Conservation (phyloP, 2,329 filamentous ascomycete species). For the Monosporascus ibericus region DNA sequence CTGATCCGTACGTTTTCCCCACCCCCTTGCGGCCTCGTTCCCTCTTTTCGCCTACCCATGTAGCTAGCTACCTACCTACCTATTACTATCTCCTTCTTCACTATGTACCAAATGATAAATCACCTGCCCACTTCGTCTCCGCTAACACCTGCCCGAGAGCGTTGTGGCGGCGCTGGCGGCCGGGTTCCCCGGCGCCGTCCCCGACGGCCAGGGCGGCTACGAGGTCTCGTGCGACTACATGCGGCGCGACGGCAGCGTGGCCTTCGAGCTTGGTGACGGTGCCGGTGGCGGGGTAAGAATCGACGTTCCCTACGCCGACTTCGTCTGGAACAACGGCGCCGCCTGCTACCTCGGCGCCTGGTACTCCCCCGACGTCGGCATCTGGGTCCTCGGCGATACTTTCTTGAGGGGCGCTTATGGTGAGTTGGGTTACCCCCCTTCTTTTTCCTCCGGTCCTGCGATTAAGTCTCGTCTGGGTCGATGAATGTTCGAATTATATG, state of each 20-base stretch:
- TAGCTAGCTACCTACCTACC: constrained; percentile 19
- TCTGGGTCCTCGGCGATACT: constrained; percentile 26
- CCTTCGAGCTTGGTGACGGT: constrained; percentile 41
- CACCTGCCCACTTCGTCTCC: too few species aligned
- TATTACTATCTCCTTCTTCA: not conserved
- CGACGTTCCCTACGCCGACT: constrained; percentile 21
- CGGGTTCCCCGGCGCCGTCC: constrained; percentile 33
- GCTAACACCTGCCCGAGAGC: constrained; percentile 32
- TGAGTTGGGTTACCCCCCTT: constrained; percentile 7
- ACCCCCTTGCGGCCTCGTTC: constrained; percentile 7
- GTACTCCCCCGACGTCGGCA: constrained; percentile 13
- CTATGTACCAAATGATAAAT: not conserved
- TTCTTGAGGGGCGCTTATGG: constrained; percentile 26
- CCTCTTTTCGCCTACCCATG: not conserved
- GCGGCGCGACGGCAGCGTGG: constrained; percentile 32
- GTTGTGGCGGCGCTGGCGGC: constrained; percentile 37
- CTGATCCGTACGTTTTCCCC: constrained; percentile 21
- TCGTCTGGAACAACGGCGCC: constrained; percentile 24
- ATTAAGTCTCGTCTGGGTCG: too few species aligned
- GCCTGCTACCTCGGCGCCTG: constrained; percentile 22
- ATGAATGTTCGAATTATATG: too few species aligned
- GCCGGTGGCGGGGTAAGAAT: constrained; percentile 23
- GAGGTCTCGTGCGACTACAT: constrained; percentile 36
- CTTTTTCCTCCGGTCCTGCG: not conserved
- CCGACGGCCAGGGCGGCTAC: constrained; percentile 37